Conservation (phyloP, 768 basidiomycete species). For the Tubosaeta sp. region DNA sequence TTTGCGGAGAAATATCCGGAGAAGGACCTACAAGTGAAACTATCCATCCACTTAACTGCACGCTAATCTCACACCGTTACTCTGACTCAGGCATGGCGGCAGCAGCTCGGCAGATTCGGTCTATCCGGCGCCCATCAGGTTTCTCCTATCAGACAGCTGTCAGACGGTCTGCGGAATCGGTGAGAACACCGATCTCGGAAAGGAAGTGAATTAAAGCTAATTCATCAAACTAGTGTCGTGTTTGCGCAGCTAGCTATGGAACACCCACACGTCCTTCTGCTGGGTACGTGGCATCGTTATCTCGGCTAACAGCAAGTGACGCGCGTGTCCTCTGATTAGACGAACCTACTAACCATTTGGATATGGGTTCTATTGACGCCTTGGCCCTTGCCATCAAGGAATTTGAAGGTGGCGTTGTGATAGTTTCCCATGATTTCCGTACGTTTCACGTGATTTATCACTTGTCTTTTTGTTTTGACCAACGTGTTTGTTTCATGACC, state of each 20-base stretch:
- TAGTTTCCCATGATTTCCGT: slow-evolving; percentile 99
- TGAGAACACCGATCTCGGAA: slow-evolving; percentile 31
- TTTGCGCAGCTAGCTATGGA: slow-evolving; percentile 98
- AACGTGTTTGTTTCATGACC: slow-evolving; percentile 11
- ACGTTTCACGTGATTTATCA: slow-evolving; percentile 30
- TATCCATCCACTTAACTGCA: slow-evolving; percentile 4
- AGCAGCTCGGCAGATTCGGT: slow-evolving; percentile 94
- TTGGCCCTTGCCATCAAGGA: slow-evolving; percentile 94
- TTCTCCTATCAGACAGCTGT: slow-evolving; percentile 87
- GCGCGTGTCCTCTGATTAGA: slow-evolving; percentile 39
- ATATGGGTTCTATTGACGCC: slow-evolving; percentile 97
- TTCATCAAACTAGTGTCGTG: slow-evolving; percentile 60
- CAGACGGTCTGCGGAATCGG: slow-evolving; percentile 96
- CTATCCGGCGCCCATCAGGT: slow-evolving; percentile 93
- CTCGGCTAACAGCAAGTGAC: slow-evolving; percentile 4
- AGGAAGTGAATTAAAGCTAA: slow-evolving; percentile 9
- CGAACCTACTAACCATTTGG: slow-evolving; percentile 96
- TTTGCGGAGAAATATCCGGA: slow-evolving; percentile 87
- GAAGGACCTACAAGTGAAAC: slow-evolving; percentile 69
- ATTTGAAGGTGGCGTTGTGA: slow-evolving; percentile 97
- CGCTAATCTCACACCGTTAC: slow-evolving; percentile 8
- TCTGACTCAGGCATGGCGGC: slow-evolving; percentile 74
- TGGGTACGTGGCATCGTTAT: slow-evolving; percentile 46
- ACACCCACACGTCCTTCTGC: slow-evolving; percentile 89
- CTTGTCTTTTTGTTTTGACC: slow-evolving; percentile 4